Conservation (phyloP, 352 stramenopile genomes). For the Phytopythium vexans region DNA sequence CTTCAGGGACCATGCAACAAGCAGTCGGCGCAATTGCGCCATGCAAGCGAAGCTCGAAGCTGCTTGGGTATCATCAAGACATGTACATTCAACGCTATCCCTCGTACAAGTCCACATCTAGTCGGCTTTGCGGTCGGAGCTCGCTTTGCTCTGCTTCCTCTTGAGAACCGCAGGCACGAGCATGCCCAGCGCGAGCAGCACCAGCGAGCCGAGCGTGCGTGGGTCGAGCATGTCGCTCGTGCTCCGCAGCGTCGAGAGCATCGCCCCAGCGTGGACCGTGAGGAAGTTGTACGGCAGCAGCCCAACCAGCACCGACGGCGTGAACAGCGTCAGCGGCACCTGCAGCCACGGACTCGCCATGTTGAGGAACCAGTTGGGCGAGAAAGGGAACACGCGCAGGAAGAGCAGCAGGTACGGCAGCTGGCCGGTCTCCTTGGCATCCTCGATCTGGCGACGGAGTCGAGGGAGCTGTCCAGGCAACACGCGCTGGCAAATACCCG, state of each 20-base stretch:
- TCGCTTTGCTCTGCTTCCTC: slow-evolving; percentile 15
- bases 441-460: slow-evolving; percentile 51
- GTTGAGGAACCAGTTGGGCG: slow-evolving; percentile 86
- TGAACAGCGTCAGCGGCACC: slow-evolving; percentile 66
- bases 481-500: slow-evolving; percentile 53
- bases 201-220: slow-evolving; percentile 49
- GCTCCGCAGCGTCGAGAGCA: slow-evolving; percentile 66
- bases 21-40: no score
- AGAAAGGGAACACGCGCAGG: slow-evolving; percentile 79
- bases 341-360: slow-evolving; percentile 73
- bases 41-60: no score
- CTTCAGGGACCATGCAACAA: no score
- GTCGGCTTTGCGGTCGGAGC: no score
- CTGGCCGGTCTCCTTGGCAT: slow-evolving; percentile 35
- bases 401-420: slow-evolving; percentile 70
- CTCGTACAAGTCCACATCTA: no score
- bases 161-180: slow-evolving; percentile 68
- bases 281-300: slow-evolving; percentile 85
- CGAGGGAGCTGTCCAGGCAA: slow-evolving; percentile 55
- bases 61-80: no score
- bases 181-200: slow-evolving; percentile 59
- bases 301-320: slow-evolving; percentile 56
- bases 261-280: slow-evolving; percentile 70
- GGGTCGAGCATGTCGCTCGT: slow-evolving; percentile 66
- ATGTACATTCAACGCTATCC: no score